Percentiles rank a stretch among this genome's conserved stretches.
phyloP scores from a whole-genome alignment of 805 yeast genomes.

The Sungouiella thailandica region DNA sequence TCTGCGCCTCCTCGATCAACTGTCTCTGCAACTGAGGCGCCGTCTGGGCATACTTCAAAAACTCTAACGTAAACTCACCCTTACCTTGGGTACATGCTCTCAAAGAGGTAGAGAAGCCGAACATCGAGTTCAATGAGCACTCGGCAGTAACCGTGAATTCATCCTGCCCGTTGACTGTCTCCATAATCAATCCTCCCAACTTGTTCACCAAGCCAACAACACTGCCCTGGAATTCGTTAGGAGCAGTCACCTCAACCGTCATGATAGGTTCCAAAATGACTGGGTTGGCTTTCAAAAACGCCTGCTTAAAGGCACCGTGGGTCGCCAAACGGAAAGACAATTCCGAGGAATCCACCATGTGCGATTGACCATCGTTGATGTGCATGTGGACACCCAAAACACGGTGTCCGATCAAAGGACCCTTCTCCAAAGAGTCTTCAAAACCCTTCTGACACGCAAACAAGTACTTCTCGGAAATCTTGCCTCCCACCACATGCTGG shows the following conservation, averaged over 20 bases:
- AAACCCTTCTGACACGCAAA: slow-evolving; percentile 94
- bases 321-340: slow-evolving; percentile 93
- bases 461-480: slow-evolving; percentile 90
- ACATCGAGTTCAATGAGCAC: slow-evolving; percentile 93
- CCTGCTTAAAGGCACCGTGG: slow-evolving; percentile 84
- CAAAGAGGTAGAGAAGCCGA: slow-evolving; percentile 91
- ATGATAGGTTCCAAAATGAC: slow-evolving; percentile 94
- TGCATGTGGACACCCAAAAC: slow-evolving; percentile 92
- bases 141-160: slow-evolving; percentile 93
- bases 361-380: slow-evolving; percentile 95
- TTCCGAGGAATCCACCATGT: slow-evolving; percentile 95
- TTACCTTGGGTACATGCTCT: slow-evolving; percentile 98
- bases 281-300: slow-evolving; percentile 79
- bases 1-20: slow-evolving; percentile 72
- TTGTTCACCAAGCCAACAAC: slow-evolving; percentile 91
- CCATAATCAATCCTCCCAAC: slow-evolving; percentile 85
- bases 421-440: slow-evolving; percentile 91
- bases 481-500: slow-evolving; percentile 93
- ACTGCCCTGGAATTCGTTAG: slow-evolving; percentile 92
- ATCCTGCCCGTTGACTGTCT: slow-evolving; percentile 90
- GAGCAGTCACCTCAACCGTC: slow-evolving; percentile 90
- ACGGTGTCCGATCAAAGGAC: slow-evolving; percentile 92
- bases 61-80: slow-evolving; percentile 95
- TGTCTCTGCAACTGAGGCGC: slow-evolving; percentile 87
- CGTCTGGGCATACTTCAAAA: slow-evolving; percentile 86